A percentile compares a stretch with the other conserved stretches of the same genome.
Conservation (phyloP, 2,329 filamentous ascomycete genomes). For the Colletotrichum lupini region DNA sequence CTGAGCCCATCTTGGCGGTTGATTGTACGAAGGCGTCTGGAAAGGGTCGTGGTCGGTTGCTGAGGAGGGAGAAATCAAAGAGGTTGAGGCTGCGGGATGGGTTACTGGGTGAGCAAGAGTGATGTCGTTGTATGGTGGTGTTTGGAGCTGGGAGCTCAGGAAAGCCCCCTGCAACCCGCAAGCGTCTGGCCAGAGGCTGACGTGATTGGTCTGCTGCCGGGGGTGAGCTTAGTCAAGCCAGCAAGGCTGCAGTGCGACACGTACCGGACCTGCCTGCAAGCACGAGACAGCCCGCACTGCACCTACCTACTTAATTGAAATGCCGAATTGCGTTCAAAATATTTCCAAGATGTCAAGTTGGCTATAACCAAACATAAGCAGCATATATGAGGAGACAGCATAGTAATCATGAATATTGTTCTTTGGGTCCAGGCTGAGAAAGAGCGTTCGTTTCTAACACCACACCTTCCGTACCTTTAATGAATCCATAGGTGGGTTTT, state of each 20-base stretch:
- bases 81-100: conserved; percentile 16
- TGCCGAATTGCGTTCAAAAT: too few relatives aligned
- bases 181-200: conserved; percentile 17
- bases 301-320: not conserved
- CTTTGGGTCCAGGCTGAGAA: not conserved
- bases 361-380: too few relatives aligned
- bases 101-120: conserved; percentile 26
- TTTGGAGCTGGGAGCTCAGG: conserved; percentile 31
- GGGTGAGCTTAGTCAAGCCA: conserved; percentile 30
- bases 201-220: conserved; percentile 23
- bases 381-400: too few relatives aligned
- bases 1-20: conserved; percentile 70
- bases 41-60: not conserved
- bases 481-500: not conserved
- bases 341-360: too few relatives aligned
- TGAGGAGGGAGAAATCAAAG: not conserved
- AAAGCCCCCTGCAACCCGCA: conserved; percentile 33
- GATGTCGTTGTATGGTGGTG: conserved; percentile 34
- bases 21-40: not conserved
- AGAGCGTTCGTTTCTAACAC: not conserved
- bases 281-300: not conserved
- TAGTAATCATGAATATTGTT: too few relatives aligned
- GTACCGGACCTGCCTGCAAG: conserved; percentile 31
- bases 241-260: conserved; percentile 37
- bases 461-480: not conserved